phyloP scores from a whole-genome alignment of 805 yeast species.

The Saccharomycopsis fodiens region DNA sequence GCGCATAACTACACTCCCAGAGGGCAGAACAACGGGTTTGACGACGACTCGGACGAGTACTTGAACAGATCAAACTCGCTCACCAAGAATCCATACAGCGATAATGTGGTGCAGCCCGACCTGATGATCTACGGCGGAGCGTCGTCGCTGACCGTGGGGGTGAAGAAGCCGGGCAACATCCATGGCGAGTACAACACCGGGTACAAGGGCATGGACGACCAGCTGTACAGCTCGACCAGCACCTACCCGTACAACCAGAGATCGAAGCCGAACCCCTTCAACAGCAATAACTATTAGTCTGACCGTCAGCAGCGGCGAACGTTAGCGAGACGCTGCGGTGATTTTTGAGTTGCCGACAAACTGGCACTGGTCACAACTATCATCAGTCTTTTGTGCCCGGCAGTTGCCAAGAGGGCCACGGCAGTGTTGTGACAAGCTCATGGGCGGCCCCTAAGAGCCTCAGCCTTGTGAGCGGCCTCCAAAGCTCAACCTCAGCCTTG shows the following conservation, averaged over 20 bases:
- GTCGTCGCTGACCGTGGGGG: constrained; percentile 1
- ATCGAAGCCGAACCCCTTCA: too few relatives aligned
- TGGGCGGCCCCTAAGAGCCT: too few relatives aligned
- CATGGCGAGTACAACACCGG: constrained; percentile 10
- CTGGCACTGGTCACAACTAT: too few relatives aligned
- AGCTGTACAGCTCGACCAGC: neutral
- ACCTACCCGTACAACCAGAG: constrained; percentile 1
- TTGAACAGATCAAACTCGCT: constrained; percentile 3
- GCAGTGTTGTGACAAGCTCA: too few relatives aligned
- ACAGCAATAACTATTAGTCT: neutral
- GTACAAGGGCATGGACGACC: constrained; percentile 9
- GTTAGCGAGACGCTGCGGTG: too few relatives aligned
- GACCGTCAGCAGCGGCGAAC: too few relatives aligned
- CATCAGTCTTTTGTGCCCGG: too few relatives aligned
- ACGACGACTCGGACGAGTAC: constrained; percentile 11
- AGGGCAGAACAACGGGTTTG: constrained; percentile 4
- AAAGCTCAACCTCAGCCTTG: too few relatives aligned
- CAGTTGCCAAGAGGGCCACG: too few relatives aligned
- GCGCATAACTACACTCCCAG: constrained; percentile 2
- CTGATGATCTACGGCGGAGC: constrained; percentile 14
- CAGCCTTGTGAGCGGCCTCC: too few relatives aligned
- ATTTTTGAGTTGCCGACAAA: too few relatives aligned
- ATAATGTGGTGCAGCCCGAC: constrained; percentile 17
- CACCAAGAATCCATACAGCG: neutral
- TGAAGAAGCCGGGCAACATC: neutral